Conservation (phyloP, 2,329 filamentous ascomycete species). For the Cercospora sesami region DNA sequence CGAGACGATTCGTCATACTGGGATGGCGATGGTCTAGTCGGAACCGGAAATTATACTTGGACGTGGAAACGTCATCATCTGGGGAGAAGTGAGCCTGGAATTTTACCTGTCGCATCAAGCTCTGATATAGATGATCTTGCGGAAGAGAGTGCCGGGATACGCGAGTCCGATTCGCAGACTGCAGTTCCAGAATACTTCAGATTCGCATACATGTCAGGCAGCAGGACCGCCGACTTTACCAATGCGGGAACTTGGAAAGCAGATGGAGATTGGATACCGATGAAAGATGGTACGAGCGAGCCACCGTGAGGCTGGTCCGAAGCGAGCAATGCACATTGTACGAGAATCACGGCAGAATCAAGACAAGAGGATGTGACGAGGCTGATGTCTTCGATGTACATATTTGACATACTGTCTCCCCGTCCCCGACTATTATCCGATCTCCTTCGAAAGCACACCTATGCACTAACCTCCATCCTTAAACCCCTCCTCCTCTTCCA, state of each 20-base stretch:
- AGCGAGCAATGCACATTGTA: neutral
- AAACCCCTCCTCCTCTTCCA: neutral
- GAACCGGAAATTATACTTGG: conserved; percentile 35
- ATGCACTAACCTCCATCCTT: neutral
- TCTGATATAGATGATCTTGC: neutral
- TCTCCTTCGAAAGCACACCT: neutral
- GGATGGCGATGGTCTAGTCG: conserved; percentile 36
- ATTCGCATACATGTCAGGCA: conserved; percentile 72
- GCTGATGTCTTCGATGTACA: neutral
- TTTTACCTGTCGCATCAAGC: conserved; percentile 1
- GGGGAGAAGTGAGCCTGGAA: conserved; percentile 13
- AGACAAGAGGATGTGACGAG: neutral
- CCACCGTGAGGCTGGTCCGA: neutral
- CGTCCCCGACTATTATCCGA: no score
- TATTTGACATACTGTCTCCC: neutral
- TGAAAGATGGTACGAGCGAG: conserved; percentile 59
- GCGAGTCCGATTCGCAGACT: conserved; percentile 39
- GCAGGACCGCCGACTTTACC: conserved; percentile 67
- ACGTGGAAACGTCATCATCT: conserved; percentile 38
- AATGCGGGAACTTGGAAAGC: conserved; percentile 70
- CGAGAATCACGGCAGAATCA: neutral
- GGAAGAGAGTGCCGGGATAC: conserved; percentile 2
- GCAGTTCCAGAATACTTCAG: conserved; percentile 69
- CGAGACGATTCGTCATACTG: conserved; percentile 56
- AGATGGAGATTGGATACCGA: conserved; percentile 65